Base-by-base conservation (phyloP, 1,139 yeast species). In the Lodderomyces parapsilosis region DNA sequence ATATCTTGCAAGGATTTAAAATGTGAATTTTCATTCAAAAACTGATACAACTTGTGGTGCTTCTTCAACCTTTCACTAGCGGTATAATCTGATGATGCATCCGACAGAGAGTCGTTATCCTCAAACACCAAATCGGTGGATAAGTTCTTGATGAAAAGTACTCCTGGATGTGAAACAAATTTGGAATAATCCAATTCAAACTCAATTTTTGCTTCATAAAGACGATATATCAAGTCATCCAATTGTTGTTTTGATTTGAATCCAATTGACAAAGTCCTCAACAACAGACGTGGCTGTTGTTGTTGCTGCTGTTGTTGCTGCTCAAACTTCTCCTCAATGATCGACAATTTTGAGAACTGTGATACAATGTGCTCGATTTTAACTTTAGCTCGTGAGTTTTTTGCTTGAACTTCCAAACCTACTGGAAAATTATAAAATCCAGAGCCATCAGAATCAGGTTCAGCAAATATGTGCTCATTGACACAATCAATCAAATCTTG, bases 161-260 rank as follows among this genome's bases (percentile, higher is more conserved):
- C 78, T 0, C 87, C 88, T 1, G 90, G 89, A 49, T 82, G 83
- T 18, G 83, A 77, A 24, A 81, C 59, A 23, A 82, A 75, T 43
- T 71, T 64, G 27, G 72, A 66, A 49, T 65, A 63, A 44, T 57
- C 57, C 38, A 62, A 57, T 36, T 53, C 42, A 38, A 24, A 51
- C 4, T 25, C 36, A 22, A 51, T 28, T 10, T 40, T 22, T 27
- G 42, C 38, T n/a, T 43, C 23, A 23, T 43, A 34, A 24, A 51
- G 42, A 27, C 43, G 42, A 36, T 44, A 43, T 18, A 51, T 39
- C 20, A 51, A 42, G 7, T 44, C 42, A 32, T 51, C 54, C 39
- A 51, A 43, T 10, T 41, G 35, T 10, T 35, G 11, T 28, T 49
- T 51, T 14, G 45, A 19, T 44, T 41, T 24, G 35, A 43, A 38